Percentiles rank a stretch among this genome's conserved stretches.
phyloP scores from a whole-genome alignment of 2,329 filamentous ascomycete species.

The Botrytis sinoallii region DNA sequence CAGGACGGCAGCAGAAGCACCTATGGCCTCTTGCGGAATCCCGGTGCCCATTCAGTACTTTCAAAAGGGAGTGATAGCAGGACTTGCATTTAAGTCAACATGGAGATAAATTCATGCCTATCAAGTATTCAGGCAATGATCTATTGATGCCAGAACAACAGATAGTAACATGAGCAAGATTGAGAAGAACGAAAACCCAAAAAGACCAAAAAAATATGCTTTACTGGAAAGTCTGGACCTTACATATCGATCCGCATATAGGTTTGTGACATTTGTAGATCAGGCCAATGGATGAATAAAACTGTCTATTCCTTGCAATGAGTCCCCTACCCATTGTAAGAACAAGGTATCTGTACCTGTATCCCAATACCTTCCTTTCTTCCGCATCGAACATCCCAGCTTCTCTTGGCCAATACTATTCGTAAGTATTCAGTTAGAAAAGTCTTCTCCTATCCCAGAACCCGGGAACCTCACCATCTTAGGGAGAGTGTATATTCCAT shows the following conservation, averaged over 20 bases:
- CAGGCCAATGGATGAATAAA: not conserved
- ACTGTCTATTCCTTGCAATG: not conserved
- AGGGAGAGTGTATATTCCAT: not conserved
- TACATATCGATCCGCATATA: constrained; percentile 17
- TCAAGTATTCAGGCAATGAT: not conserved
- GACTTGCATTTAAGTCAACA: constrained; percentile 13
- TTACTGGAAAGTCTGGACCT: constrained; percentile 8
- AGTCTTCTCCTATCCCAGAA: not conserved
- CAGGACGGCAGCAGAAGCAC: constrained; percentile 32
- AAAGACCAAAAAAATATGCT: not conserved
- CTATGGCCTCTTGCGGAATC: constrained; percentile 31
- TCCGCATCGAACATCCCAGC: not conserved
- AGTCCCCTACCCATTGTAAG: not conserved
- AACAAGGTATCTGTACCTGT: not conserved
- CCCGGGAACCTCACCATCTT: not conserved
- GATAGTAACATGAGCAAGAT: not conserved
- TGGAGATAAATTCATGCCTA: not conserved
- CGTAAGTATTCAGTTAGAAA: not conserved
- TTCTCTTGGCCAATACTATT: not conserved
- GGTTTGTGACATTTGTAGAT: constrained; percentile 3
- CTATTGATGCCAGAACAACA: constrained; percentile 1
- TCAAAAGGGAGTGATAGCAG: not conserved
- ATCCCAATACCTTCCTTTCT: not conserved
- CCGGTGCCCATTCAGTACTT: constrained; percentile 18
- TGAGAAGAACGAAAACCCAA: not conserved